Evolutionary conservation across 805 yeast species (phyloP), one percentile per base, ranked within the genome.

Genomic region (Cyberlindnera mycetangii): DNA sequence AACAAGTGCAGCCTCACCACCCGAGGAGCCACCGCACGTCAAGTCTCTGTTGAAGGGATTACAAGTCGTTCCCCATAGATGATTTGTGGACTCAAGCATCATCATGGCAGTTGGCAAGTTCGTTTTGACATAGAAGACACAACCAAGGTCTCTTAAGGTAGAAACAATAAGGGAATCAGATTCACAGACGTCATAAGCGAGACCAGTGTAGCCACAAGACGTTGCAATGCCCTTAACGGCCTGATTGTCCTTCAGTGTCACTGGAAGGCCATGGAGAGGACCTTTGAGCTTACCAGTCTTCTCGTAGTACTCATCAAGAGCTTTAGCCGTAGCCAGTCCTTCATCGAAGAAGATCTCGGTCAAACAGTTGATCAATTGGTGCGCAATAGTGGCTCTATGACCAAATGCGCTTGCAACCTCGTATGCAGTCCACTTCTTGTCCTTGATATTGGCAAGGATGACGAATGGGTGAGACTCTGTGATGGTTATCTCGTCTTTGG

Each of bases 241-340:
- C 28, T 58, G 27, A 22, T 61, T 56, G 41, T 61, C 83, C 50
- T 83, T 83, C 43, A 81, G 64, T 0, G 85, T 78, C 32, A 82
- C 65, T 9, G 89, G 89, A 16, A 83, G 56, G 0, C 89, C 89
- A 52, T 83, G 89, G 39, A 83, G 68, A 1, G 85, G 83, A 25
- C 89, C 89, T 36, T 75, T 61, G 4, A 75, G 61, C 53, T 75
- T 67, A 14, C 83, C 84, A 37, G 74, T 64, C 37, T 64, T 55
- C 44, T 60, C 61, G 45, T 52, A 76, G 56, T 74, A 71, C 10
- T 67, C 76, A 56, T 83, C 89, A 49, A 81, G 66, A 40, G 59
- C 67, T 51, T 71, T 61, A 6, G 89, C 89, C 44, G 72, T 68
- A 44, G 66, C 63, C 39, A 82, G 65, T 7, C 85, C 89, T 41